phyloP scores from a whole-genome alignment of 352 stramenopile genomes.

The Globisporangium orthogonon region DNA sequence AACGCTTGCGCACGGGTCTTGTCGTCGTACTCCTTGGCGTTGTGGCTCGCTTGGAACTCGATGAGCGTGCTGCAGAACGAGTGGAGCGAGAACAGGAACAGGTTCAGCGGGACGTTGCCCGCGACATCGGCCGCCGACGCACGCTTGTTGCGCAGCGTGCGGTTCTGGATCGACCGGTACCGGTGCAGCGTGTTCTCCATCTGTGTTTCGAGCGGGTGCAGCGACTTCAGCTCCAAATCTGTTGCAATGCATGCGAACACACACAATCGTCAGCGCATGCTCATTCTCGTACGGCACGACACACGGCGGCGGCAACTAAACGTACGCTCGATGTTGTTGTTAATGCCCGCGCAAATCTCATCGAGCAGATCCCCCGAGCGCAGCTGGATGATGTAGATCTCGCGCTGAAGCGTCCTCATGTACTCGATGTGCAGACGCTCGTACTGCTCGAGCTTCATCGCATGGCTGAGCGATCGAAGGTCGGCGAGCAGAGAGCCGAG shows the following conservation, averaged over 20 bases:
- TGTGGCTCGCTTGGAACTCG: constrained; percentile 29
- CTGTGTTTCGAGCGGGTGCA: constrained; percentile 27
- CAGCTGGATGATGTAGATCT: constrained; percentile 44
- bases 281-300: no score
- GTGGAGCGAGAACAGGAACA: constrained; percentile 49
- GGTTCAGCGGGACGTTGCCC: constrained; percentile 40
- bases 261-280: no score
- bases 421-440: constrained; percentile 29
- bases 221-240: constrained; percentile 20
- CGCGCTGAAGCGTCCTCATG: constrained; percentile 38
- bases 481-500: constrained; percentile 30
- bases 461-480: constrained; percentile 32
- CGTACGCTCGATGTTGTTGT: no score
- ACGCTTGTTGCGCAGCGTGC: constrained; percentile 20
- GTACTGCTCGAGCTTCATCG: constrained; percentile 34
- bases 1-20: constrained; percentile 13
- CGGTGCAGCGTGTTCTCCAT: constrained; percentile 36
- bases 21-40: constrained; percentile 26
- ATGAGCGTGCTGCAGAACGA: constrained; percentile 40
- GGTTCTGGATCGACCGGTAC: constrained; percentile 34
- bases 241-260: no score
- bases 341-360: constrained; percentile 21
- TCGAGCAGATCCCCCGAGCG: constrained; percentile 26
- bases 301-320: no score
- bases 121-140: constrained; percentile 28